Conservation (phyloP, 305 asterid species). For the Solanum chacoense region DNA sequence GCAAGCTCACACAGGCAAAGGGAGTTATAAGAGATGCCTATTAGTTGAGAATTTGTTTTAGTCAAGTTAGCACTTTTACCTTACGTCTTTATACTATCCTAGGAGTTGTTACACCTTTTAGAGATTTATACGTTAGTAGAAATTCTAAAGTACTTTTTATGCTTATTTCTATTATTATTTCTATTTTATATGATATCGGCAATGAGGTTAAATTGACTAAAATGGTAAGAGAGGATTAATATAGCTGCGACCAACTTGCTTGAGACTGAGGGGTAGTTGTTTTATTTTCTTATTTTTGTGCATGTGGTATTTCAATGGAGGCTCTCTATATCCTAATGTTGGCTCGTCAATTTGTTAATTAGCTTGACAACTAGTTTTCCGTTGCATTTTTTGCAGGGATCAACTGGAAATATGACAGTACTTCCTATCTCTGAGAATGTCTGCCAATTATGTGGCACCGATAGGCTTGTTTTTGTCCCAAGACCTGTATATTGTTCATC, state of each 20-base stretch:
- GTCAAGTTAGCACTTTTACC: not conserved
- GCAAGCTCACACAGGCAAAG: not conserved
- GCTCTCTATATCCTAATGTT: not conserved
- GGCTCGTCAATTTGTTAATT: not conserved
- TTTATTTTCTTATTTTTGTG: not conserved
- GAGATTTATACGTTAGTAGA: not conserved
- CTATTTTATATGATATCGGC: not conserved
- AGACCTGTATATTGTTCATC: conserved; percentile 39
- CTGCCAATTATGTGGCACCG: conserved; percentile 51
- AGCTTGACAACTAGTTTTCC: not conserved
- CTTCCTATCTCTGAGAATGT: conserved; percentile 23
- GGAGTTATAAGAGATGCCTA: not conserved
- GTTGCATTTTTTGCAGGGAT: conserved; percentile 12
- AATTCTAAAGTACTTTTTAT: not conserved
- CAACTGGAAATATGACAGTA: conserved; percentile 8
- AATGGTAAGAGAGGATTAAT: not conserved
- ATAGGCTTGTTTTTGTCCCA: conserved; percentile 31
- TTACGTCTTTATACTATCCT: not conserved
- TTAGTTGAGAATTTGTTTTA: not conserved
- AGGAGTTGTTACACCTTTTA: not conserved
- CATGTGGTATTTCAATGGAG: not conserved
- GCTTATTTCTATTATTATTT: not conserved
- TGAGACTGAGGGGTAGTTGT: not conserved
- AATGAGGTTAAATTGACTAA: not conserved
- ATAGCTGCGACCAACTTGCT: not conserved